Evolutionary conservation across 2,329 filamentous ascomycete genomes (phyloP), one percentile per base, ranked within the genome.

Genomic region (Fusarium hostae): DNA sequence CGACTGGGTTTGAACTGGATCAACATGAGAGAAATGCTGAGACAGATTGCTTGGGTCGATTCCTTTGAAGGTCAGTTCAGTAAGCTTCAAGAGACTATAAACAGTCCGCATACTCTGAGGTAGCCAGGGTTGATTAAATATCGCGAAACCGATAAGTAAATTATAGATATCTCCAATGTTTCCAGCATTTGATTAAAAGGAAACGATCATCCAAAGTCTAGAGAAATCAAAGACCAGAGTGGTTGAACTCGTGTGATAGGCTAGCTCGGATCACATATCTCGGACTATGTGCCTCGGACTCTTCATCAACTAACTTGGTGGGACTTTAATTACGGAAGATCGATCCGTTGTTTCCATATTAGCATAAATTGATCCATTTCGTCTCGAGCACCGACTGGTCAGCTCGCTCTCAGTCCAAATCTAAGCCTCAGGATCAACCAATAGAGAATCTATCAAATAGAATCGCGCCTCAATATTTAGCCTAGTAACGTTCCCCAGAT

Each of bases 231-330:
- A 24, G 20, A 32, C 11, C 20, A 55, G 52, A 24, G n/a, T 15
- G n/a, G 22, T 18, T 32, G 8, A 22, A 18, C 9, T 18, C 20
- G 3, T 50, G 18, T 59, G 30, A 61, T 48, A 43, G 55, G 63
- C 24, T 37, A 48, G 54, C 40, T 61, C 63, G 40, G 35, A 54
- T 67, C 35, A 24, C 35, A 40, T 26, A 59, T 40, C 55, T 66
- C 63, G 55, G 63, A 66, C 45, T 52, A 26, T 50, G n/a, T 20
- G 22, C 30, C 24, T 54, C 44, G 9, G 39, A 63, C 30, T 61
- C 16, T 39, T 16, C 13, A 28, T 52, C 20, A 30, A n/a, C n/a
- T 54, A 34, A 37, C 40, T 20, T 48, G 41, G 26, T 35, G 37
- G 32, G n/a, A 12, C 35, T n/a, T n/a, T 12, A 18, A 61, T 47